Base-by-base conservation (phyloP, 129 eudicot genomes). In the Flaveria bidentis region DNA sequence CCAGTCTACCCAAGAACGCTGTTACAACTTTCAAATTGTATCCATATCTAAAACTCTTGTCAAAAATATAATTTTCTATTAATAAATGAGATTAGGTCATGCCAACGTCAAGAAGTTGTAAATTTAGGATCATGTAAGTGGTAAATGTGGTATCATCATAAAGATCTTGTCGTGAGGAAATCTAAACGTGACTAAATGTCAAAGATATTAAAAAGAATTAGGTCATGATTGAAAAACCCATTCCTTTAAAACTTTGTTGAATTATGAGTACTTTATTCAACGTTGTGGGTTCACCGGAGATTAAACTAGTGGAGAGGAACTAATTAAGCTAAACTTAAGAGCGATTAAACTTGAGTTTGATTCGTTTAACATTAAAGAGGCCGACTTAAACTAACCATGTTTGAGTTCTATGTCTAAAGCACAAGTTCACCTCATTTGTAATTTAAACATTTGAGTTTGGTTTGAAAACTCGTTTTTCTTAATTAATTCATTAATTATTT, bases 51-150 rank as follows among this genome's bases (percentile, higher is more conserved):
- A 44, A 44, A 44, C 12, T 44, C 2, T 33, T 33, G 12, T 44
- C 56, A 50, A 50, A n/a, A 2, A 50, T 50, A 50, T 15, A 50
- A 17, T 17, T 5, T n/a, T 53, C 6, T n/a, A n/a, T 6, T 1
- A 57, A 57, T 22, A 57, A 22, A 57, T 22, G 63, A 57, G 16
- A 9, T 20, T 20, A 22, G 64, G 33, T 57, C 64, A 57, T 57
- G 64, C 64, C 64, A 57, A 57, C 64, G 64, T 57, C 64, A 57
- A 57, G 2, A 22, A 57, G 15, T 22, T 25, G 64, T 22, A 20
- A 20, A 22, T 57, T 57, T 57, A 36, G 36, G 39, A 33, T 33
- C 39, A 33, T 33, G 39, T 22, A 22, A 57, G 15, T 22, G 12
- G 64, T 57, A 20, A 20, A 57, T 57, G 23, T 57, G 64, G 6